A percentile compares a stretch with the other conserved stretches of the same genome.
Evolutionary conservation across 208 protist species (phyloP).

Genomic region (Trypanosoma theileri): DNA sequence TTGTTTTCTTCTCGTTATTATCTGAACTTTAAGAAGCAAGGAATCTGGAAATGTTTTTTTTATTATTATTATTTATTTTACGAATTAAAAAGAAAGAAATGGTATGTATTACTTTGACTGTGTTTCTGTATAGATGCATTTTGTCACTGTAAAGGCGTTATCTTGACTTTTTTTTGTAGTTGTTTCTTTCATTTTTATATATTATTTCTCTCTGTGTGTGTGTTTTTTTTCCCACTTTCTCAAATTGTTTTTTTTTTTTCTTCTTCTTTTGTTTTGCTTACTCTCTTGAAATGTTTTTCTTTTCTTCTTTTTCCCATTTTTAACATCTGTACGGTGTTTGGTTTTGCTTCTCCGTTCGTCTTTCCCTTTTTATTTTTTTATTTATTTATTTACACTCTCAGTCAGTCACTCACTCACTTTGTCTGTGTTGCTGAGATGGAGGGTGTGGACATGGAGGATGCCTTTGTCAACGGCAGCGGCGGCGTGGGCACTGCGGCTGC

Average conservation of each 20-base stretch:
- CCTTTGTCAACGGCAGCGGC: neutral
- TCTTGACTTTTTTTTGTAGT: neutral
- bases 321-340: neutral
- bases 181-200: neutral
- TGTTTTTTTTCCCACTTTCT: neutral
- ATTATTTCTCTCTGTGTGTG: neutral
- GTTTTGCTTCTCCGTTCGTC: neutral
- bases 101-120: neutral
- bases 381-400: neutral
- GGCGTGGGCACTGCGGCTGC: neutral
- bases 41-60: too few species aligned
- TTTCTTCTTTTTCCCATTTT: neutral
- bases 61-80: neutral
- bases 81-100: neutral
- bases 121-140: neutral
- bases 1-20: too few species aligned
- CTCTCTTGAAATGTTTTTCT: neutral
- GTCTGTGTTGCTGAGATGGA: neutral
- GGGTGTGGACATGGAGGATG: constrained; percentile 21
- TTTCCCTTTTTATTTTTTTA: constrained; percentile 4
- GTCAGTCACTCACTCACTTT: too few species aligned
- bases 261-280: constrained; percentile 1
- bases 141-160: neutral
- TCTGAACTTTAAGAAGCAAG: too few species aligned
- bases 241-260: neutral